phyloP scores from a whole-genome alignment of 352 stramenopile species.

The Globisporangium iwayamae region DNA sequence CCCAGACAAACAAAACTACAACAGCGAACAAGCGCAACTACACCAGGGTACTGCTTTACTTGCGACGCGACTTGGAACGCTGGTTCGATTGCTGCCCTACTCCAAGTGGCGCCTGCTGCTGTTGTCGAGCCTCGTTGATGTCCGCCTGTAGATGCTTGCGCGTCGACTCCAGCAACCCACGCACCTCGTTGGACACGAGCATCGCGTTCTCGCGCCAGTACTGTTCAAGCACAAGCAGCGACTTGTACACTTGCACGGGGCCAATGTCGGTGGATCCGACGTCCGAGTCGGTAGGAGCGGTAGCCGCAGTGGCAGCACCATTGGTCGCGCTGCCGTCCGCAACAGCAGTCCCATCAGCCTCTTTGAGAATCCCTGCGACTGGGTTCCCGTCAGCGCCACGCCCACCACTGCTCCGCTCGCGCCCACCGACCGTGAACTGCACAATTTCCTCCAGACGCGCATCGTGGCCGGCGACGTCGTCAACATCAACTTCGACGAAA shows the following conservation, averaged over 20 bases:
- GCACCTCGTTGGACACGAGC: slow-evolving; percentile 8
- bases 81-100: slow-evolving; percentile 1
- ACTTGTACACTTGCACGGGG: slow-evolving; percentile 8
- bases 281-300: background rate
- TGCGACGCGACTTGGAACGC: background rate
- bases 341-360: background rate
- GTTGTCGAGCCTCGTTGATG: background rate
- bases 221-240: slow-evolving; percentile 17
- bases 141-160: slow-evolving; percentile 10
- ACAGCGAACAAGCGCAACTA: background rate
- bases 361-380: background rate
- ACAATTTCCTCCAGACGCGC: slow-evolving; percentile 17
- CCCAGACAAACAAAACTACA: background rate
- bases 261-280: background rate
- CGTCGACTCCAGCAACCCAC: slow-evolving; percentile 17
- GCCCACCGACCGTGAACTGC: slow-evolving; percentile 8
- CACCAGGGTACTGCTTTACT: background rate
- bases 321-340: background rate
- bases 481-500: background rate
- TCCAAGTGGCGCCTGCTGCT: background rate
- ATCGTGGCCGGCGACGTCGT: background rate
- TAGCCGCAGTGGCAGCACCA: background rate
- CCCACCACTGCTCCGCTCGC: background rate
- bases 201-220: slow-evolving; percentile 19
- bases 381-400: background rate